Percentiles rank a stretch among this genome's conserved stretches.
These are phyloP conservation scores for Dendrobium nobile DNA, from an alignment of 106 monocot species.

Conservation along the genomic window DNA sequence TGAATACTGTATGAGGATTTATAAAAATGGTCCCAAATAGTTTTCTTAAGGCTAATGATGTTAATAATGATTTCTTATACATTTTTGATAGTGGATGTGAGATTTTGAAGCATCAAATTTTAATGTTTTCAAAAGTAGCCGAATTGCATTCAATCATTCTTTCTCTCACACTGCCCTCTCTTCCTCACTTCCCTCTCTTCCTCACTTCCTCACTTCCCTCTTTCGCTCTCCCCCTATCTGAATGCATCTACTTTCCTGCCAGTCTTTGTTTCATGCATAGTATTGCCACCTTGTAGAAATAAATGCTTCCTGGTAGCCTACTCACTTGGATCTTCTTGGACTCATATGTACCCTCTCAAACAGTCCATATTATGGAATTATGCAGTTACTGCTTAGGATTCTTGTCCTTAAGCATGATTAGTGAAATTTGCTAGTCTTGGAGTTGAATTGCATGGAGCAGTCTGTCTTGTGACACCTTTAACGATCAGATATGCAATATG, in stretches of 20 bases:
- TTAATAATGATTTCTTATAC: not conserved
- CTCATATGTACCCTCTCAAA: too few relatives aligned
- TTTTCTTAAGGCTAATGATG: not conserved
- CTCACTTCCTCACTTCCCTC: too few relatives aligned
- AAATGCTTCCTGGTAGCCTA: not conserved
- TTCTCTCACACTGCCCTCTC: not conserved
- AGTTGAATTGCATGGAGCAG: not conserved
- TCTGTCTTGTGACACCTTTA: not conserved
- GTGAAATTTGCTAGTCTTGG: not conserved
- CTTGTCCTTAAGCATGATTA: not conserved
- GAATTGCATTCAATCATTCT: not conserved
- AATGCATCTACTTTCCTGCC: not conserved
- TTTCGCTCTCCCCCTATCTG: not conserved
- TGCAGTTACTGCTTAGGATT: too few relatives aligned
- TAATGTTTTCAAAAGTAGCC: not conserved
- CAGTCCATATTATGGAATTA: too few relatives aligned
- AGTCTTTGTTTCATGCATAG: not conserved
- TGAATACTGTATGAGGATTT: not conserved
- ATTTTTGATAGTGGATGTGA: not conserved
- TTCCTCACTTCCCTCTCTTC: not conserved
- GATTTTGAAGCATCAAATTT: not conserved
- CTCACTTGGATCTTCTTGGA: not conserved
- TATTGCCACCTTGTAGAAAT: not conserved
- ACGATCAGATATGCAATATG: too few relatives aligned
- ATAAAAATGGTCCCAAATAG: not conserved